Evolutionary conservation across 2,329 filamentous ascomycete genomes (phyloP).

Genomic region (Amylocarpus encephaloides): DNA sequence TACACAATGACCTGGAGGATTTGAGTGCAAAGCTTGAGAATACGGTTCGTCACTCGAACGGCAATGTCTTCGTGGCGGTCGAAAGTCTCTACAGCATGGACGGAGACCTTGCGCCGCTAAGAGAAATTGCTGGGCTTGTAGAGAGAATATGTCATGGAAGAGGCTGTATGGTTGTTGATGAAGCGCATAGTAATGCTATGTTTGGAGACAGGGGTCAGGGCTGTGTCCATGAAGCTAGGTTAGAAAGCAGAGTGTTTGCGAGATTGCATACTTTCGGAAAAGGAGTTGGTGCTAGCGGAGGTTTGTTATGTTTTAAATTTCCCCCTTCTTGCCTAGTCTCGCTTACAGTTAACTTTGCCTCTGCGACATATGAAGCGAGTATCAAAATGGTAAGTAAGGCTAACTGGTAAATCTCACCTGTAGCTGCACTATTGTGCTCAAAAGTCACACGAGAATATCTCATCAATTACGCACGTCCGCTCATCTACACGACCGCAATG

Average conservation of each 20-base stretch:
- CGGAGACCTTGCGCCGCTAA: conserved; percentile 38
- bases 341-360: no score
- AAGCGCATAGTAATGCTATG: conserved; percentile 48
- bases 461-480: conserved; percentile 30
- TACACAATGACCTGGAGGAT: conserved; percentile 46
- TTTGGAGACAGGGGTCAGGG: conserved; percentile 44
- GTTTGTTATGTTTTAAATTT: conserved; percentile 17
- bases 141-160: conserved; percentile 33
- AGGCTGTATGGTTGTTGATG: conserved; percentile 48
- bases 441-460: conserved; percentile 19
- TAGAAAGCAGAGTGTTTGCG: conserved; percentile 45
- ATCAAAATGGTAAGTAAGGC: no score
- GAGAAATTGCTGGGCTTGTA: conserved; percentile 33
- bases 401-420: conserved; percentile 19
- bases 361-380: no score
- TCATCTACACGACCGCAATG: conserved; percentile 39
- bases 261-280: conserved; percentile 48
- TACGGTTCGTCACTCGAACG: conserved; percentile 25
- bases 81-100: conserved; percentile 45
- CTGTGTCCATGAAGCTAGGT: conserved; percentile 42
- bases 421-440: conserved; percentile 22
- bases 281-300: conserved; percentile 39
- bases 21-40: conserved; percentile 28
- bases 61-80: conserved; percentile 35
- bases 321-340: conserved; percentile 12